Percentiles rank a stretch among this genome's conserved stretches.
Conservation (phyloP, 768 basidiomycete genomes). For the Amanita pseudoporphyria region DNA sequence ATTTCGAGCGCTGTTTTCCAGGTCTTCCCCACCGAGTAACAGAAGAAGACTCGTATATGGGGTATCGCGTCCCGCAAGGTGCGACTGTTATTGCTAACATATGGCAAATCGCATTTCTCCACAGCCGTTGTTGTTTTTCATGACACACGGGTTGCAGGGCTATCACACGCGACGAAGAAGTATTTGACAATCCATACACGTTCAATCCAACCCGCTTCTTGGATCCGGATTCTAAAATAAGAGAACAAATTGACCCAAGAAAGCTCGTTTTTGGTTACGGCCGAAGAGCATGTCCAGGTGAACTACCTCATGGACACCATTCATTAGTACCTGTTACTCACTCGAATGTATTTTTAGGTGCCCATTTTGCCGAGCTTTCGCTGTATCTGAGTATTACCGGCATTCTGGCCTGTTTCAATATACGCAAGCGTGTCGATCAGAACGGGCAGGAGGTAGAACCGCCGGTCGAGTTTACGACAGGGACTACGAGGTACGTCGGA, state of each 20-base stretch:
- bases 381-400: slow-evolving; percentile 4
- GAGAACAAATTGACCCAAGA: slow-evolving; percentile 2
- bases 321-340: not conserved
- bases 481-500: slow-evolving; percentile 3
- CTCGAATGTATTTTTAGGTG: too few species aligned
- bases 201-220: slow-evolving; percentile 8
- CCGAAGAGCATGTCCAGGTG: slow-evolving; percentile 6
- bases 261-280: slow-evolving; percentile 6
- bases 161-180: slow-evolving; percentile 5
- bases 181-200: not conserved
- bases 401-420: slow-evolving; percentile 5
- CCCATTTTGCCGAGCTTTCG: slow-evolving; percentile 7
- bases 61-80: slow-evolving; percentile 12
- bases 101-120: slow-evolving; percentile 7
- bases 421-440: not conserved
- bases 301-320: too few species aligned
- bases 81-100: slow-evolving; percentile 13
- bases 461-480: slow-evolving; percentile 6
- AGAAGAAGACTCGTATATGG: slow-evolving; percentile 12
- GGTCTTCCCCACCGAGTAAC: slow-evolving; percentile 11
- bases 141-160: not conserved
- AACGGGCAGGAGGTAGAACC: not conserved
- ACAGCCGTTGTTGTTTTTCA: too few species aligned
- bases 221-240: not conserved
- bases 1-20: slow-evolving; percentile 3